Conservation (phyloP, 2,329 filamentous ascomycete species). For the Gremmenia infestans region DNA sequence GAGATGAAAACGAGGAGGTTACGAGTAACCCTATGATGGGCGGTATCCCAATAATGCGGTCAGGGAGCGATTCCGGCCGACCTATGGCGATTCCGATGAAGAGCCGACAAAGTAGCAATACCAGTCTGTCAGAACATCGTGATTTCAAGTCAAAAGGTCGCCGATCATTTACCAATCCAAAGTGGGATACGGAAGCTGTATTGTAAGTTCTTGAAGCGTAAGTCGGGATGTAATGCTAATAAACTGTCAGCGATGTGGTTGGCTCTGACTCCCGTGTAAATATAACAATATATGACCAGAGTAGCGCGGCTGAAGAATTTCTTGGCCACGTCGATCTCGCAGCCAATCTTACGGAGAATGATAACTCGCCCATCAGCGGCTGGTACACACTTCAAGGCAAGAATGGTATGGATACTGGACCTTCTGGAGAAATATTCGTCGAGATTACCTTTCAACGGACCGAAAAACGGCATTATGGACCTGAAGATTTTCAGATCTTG, state of each 20-base stretch:
- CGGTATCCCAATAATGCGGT: conserved; percentile 58
- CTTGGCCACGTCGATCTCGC: conserved; percentile 84
- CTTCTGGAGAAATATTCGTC: conserved; percentile 80
- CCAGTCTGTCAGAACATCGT: conserved; percentile 65
- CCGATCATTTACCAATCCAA: conserved; percentile 69
- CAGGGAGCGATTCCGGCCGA: conserved; percentile 75
- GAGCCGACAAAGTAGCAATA: conserved; percentile 94
- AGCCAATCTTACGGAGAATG: conserved; percentile 58
- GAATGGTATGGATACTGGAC: conserved; percentile 69
- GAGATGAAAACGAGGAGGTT: conserved; percentile 56
- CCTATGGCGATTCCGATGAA: conserved; percentile 93
- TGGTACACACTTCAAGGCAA: conserved; percentile 83
- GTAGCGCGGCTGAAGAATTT: conserved; percentile 78
- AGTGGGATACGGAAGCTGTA: conserved; percentile 91
- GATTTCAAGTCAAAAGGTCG: conserved; percentile 53
- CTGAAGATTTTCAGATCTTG: conserved; percentile 91
- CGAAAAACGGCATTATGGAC: conserved; percentile 87
- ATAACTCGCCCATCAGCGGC: conserved; percentile 67
- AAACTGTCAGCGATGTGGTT: conserved; percentile 73
- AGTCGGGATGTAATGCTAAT: conserved; percentile 12
- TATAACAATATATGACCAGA: conserved; percentile 85
- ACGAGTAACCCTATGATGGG: conserved; percentile 48
- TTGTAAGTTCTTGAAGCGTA: conserved; percentile 63
- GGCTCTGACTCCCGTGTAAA: conserved; percentile 86
- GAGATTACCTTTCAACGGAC: conserved; percentile 80